Evolutionary conservation across 2,329 filamentous ascomycete genomes (phyloP).

Genomic region (Penicillium olsonii): DNA sequence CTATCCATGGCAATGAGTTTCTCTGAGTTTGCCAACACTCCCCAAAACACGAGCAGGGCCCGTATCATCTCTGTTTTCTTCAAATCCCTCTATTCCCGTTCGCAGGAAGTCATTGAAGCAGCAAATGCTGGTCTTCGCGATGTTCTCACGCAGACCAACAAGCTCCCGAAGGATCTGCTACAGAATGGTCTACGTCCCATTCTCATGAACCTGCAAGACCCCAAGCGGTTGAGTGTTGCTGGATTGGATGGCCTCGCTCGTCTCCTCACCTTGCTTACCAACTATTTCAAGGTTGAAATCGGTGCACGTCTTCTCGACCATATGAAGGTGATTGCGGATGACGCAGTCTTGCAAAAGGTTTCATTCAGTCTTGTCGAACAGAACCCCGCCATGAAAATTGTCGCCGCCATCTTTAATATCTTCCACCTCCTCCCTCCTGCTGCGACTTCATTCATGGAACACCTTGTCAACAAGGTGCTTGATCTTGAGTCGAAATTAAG

Average conservation of each 20-base stretch:
- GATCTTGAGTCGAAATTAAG: slow-evolving; percentile 82
- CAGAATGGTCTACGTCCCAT: slow-evolving; percentile 94
- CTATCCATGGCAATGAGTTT: slow-evolving; percentile 92
- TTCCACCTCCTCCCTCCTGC: slow-evolving; percentile 93
- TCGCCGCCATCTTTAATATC: slow-evolving; percentile 92
- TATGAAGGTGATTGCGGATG: slow-evolving; percentile 85
- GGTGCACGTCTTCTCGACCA: slow-evolving; percentile 91
- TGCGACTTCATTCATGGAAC: slow-evolving; percentile 86
- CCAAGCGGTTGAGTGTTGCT: slow-evolving; percentile 82
- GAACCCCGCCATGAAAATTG: slow-evolving; percentile 87
- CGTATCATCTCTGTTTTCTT: slow-evolving; percentile 94
- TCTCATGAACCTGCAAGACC: slow-evolving; percentile 93
- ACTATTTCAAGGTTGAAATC: slow-evolving; percentile 99
- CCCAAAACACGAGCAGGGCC: slow-evolving; percentile 62
- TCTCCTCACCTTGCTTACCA: slow-evolving; percentile 86
- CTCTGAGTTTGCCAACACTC: slow-evolving; percentile 80
- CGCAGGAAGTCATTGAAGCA: slow-evolving; percentile 86
- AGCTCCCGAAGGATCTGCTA: slow-evolving; percentile 90
- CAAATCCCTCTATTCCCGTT: slow-evolving; percentile 93
- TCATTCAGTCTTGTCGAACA: slow-evolving; percentile 96
- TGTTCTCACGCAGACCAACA: slow-evolving; percentile 83
- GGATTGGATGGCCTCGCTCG: slow-evolving; percentile 89
- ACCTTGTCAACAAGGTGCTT: slow-evolving; percentile 85
- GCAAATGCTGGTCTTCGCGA: slow-evolving; percentile 88
- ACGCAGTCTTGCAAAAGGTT: slow-evolving; percentile 76